These are phyloP conservation scores for Polytrichum commune DNA, from an alignment of 225 moss, liverwort and hornwort genomes.

Conservation along the genomic window DNA sequence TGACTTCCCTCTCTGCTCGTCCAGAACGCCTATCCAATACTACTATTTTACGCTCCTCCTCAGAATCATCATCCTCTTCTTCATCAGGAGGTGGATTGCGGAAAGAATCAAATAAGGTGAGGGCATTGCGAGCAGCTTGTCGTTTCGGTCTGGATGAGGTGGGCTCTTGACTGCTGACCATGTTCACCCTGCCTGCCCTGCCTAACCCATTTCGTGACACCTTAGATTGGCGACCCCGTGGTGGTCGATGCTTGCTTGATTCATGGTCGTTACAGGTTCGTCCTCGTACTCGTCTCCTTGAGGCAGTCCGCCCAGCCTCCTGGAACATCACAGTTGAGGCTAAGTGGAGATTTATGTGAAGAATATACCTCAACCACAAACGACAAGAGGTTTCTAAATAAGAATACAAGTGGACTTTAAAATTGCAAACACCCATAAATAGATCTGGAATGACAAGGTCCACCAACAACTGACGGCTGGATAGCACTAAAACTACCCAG, in stretches of 20 bases:
- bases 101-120: slow-evolving; percentile 68
- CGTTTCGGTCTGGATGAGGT: slow-evolving; percentile 73
- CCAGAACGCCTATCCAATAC: slow-evolving; percentile 17
- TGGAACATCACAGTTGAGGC: slow-evolving; percentile 13
- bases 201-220: slow-evolving; percentile 25
- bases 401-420: not conserved
- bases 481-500: too few species aligned
- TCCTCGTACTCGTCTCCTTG: slow-evolving; percentile 72
- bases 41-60: slow-evolving; percentile 31
- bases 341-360: too few species aligned
- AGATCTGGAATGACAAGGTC: slow-evolving; percentile 1
- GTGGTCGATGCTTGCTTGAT: slow-evolving; percentile 48
- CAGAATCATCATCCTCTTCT: slow-evolving; percentile 42
- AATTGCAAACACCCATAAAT: slow-evolving; percentile 1
- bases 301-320: slow-evolving; percentile 60
- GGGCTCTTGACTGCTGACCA: slow-evolving; percentile 57
- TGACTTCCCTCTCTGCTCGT: slow-evolving; percentile 25
- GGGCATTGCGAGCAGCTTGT: slow-evolving; percentile 91
- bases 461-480: not conserved
- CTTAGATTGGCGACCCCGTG: slow-evolving; percentile 58
- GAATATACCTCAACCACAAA: too few species aligned
- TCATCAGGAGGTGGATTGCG: slow-evolving; percentile 56
- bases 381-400: too few species aligned
- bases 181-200: slow-evolving; percentile 32
- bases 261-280: slow-evolving; percentile 66